Evolutionary conservation across 2,329 filamentous ascomycete species (phyloP).

Genomic region (Aureobasidium sp.): DNA sequence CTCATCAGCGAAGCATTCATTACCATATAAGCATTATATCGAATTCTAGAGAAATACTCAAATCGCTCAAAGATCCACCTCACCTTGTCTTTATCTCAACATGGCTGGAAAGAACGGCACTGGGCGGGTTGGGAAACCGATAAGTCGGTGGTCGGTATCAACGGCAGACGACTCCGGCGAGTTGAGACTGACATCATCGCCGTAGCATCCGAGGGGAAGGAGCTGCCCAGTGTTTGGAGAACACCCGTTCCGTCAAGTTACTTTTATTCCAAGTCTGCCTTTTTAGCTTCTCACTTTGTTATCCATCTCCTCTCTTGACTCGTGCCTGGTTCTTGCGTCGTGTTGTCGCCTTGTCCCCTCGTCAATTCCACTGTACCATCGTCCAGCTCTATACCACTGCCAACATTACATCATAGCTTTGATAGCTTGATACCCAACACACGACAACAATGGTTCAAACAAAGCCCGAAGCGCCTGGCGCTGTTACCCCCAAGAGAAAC

Average conservation of each 20-base stretch:
- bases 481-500: slow-evolving; percentile 59
- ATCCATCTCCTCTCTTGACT: background rate
- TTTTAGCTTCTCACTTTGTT: background rate
- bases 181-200: background rate
- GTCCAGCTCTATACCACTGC: background rate
- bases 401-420: background rate
- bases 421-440: background rate
- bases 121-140: background rate
- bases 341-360: background rate
- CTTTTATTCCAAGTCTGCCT: background rate
- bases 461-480: slow-evolving; percentile 44
- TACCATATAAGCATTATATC: background rate
- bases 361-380: background rate
- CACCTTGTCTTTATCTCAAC: background rate
- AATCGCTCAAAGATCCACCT: no score
- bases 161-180: background rate
- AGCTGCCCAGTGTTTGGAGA: background rate
- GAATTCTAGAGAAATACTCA: background rate
- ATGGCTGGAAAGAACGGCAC: background rate
- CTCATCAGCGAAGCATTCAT: slow-evolving; percentile 3
- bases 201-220: background rate
- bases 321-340: background rate
- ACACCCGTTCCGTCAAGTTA: background rate
- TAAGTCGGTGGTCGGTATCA: background rate
- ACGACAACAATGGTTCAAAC: background rate